phyloP scores from a whole-genome alignment of 148 eudicot genomes.

The Spergularia bocconei region DNA sequence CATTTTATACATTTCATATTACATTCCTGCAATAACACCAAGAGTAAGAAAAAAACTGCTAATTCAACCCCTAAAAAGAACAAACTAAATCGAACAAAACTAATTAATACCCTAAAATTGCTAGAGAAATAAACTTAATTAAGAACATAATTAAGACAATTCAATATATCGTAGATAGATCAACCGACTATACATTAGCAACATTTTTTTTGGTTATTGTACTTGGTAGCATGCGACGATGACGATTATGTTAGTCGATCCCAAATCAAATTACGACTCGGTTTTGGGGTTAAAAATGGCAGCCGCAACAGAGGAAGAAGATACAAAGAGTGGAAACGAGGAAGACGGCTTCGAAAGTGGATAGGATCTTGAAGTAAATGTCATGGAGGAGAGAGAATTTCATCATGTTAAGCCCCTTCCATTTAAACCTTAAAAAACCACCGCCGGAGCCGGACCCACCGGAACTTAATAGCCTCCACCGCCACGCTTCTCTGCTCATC shows the following conservation, averaged over 20 bases:
- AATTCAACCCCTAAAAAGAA: neutral
- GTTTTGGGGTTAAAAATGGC: conserved; percentile 33
- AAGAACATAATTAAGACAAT: no score
- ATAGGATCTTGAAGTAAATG: conserved; percentile 45
- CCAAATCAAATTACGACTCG: no score
- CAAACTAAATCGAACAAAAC: no score
- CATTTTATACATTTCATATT: neutral
- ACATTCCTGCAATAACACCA: neutral
- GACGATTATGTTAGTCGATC: no score
- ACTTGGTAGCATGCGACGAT: no score
- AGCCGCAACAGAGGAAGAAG: conserved; percentile 63
- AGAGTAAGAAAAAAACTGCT: neutral
- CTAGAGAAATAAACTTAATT: no score
- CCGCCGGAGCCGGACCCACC: neutral
- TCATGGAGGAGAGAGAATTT: conserved; percentile 37
- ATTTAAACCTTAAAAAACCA: conserved; percentile 22
- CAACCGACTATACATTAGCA: no score
- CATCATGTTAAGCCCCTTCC: conserved; percentile 32
- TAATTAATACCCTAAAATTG: no score
- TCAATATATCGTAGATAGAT: no score
- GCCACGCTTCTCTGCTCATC: conserved; percentile 35
- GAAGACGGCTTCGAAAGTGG: conserved; percentile 45
- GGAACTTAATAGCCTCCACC: conserved; percentile 37
- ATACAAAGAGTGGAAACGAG: conserved; percentile 50
- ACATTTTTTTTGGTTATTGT: no score